Conservation (phyloP, 495 filamentous ascomycete genomes). For the Lasiosphaeriaceae sp. region DNA sequence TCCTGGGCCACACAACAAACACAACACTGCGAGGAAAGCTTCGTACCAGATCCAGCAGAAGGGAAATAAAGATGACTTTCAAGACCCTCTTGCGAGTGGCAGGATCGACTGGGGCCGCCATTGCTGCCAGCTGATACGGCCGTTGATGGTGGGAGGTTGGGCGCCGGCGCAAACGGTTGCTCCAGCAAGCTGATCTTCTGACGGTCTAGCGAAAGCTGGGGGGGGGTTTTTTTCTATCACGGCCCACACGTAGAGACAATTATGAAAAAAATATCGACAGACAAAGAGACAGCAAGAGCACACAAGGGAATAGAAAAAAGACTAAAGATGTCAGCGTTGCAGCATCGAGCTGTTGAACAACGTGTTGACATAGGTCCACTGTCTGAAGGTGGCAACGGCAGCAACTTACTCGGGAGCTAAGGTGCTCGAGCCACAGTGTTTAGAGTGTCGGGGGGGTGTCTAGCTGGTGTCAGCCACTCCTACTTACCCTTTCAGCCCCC, state of each 20-base stretch:
- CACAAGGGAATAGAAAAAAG: background rate
- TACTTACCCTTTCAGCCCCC: too few species aligned
- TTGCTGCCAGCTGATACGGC: constrained; percentile 12
- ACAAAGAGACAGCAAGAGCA: constrained; percentile 3
- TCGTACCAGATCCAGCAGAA: constrained; percentile 52
- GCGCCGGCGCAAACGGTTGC: background rate
- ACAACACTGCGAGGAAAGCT: background rate
- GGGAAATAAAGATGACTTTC: constrained; percentile 60
- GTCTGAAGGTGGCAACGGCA: too few species aligned
- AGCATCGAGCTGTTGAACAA: constrained; percentile 21
- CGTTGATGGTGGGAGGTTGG: constrained; percentile 1
- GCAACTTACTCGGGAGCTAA: too few species aligned
- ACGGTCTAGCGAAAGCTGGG: background rate
- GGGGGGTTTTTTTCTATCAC: constrained; percentile 11
- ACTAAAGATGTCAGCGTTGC: constrained; percentile 6
- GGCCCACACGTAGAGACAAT: constrained; percentile 13
- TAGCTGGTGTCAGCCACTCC: too few species aligned
- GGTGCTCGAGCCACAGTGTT: too few species aligned
- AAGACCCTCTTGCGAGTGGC: constrained; percentile 73
- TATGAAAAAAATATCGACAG: background rate
- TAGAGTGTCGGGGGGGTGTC: too few species aligned
- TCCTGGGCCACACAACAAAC: constrained; percentile 20
- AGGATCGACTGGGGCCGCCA: constrained; percentile 43
- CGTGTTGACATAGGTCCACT: constrained; percentile 1
- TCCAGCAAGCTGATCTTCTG: background rate